Base-by-base conservation (phyloP, 164 flowering plant species). In the Macadamia tetraphylla region DNA sequence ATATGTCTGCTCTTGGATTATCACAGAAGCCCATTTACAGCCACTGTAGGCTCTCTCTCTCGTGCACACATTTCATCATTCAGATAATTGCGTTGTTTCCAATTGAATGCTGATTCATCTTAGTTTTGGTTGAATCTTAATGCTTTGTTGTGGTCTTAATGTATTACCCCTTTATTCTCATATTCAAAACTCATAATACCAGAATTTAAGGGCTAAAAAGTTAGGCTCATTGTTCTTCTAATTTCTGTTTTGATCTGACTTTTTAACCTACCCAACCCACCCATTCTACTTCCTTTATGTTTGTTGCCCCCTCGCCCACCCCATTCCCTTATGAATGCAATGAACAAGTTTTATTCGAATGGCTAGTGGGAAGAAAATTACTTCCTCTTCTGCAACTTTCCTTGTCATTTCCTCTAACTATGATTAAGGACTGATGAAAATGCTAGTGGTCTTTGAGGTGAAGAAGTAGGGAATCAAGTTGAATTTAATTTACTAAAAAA, bases 1-100 rank as follows among this genome's bases (percentile, higher is more conserved):
- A 94, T 75, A 92, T 94, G 97, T 94, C 97, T 70, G 97, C 99
- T 73, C 96, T 94, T 71, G 99, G 97, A 10, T 75, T 94, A 61
- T 94, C 99, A 35, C 99, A 91, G 79, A 94, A 92, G 73, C 97
- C 97, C 42, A 89, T 94, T 56, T 92, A 90, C 81, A 77, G 73
- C 43, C 84, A 92, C 8, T 82, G 99, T 92, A 66, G 71, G 75
- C 43, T 74, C 44, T 67, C 44, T 59, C 51, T 61, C 49, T 59
- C 9, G 13, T 46, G 13, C 7, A 46, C 13, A 46, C 13, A 8
- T 46, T 46, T 8, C 7, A 3, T 46, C 9, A 46, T 46, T 46
- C 13, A 11, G 7, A 46, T 46, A 46, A 46, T 46, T 11, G 13
- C 7, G 1, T 35, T 46, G 51, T 46, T 8, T 4, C 51, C 51